Conservation (phyloP, 768 basidiomycete genomes). For the Tulasnella sp. region DNA sequence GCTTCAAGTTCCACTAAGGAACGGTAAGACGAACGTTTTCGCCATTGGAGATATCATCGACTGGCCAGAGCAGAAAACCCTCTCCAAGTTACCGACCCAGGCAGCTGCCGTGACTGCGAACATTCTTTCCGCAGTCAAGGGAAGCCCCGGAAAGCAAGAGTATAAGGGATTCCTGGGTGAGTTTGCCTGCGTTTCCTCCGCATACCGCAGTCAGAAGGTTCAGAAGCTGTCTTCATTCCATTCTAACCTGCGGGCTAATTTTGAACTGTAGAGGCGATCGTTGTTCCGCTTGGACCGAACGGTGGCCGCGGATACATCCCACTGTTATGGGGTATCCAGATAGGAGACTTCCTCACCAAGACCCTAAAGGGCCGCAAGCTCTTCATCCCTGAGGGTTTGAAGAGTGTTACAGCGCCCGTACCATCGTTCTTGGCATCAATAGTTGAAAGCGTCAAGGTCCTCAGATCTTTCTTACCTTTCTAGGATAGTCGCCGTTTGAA, state of each 20-base stretch:
- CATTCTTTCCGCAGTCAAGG: slow-evolving; percentile 10
- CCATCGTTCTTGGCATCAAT: too few species aligned
- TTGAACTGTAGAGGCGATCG: slow-evolving; percentile 9
- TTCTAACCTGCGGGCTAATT: too few species aligned
- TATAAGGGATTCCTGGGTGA: slow-evolving; percentile 7
- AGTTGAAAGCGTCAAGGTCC: too few species aligned
- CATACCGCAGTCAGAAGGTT: too few species aligned
- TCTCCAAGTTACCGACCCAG: slow-evolving; percentile 17
- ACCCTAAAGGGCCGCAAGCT: slow-evolving; percentile 16
- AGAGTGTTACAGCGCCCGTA: neutral
- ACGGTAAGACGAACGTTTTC: slow-evolving; percentile 18
- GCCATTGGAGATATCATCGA: slow-evolving; percentile 20
- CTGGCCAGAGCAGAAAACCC: slow-evolving; percentile 19
- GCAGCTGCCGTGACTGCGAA: slow-evolving; percentile 15
- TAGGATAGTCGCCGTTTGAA: too few species aligned
- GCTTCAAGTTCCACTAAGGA: slow-evolving; percentile 17
- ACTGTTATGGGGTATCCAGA: slow-evolving; percentile 18
- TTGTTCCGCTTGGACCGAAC: slow-evolving; percentile 6
- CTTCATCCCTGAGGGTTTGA: neutral
- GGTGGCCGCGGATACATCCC: slow-evolving; percentile 9
- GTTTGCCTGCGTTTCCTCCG: too few species aligned
- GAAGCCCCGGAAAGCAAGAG: neutral
- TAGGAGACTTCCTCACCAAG: slow-evolving; percentile 16
- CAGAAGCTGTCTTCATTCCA: too few species aligned
- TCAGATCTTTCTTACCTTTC: too few species aligned